phyloP scores from a whole-genome alignment of 108 stramenopile genomes.

The Cyclotella distinguenda region DNA sequence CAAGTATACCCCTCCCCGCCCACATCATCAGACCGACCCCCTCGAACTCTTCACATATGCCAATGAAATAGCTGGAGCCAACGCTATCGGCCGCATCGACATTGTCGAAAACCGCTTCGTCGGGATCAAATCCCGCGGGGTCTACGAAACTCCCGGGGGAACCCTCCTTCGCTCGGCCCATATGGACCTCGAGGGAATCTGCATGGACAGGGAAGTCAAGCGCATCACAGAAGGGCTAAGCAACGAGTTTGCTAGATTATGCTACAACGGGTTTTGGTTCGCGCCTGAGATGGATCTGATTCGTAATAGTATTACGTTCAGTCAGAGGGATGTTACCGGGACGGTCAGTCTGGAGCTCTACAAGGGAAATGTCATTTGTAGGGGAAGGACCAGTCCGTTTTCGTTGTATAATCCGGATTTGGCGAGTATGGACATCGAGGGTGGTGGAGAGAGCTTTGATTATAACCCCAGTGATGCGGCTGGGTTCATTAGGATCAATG shows the following conservation, averaged over 20 bases:
- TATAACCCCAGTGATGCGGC: constrained; percentile 97
- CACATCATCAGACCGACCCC: constrained; percentile 64
- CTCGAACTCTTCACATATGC: constrained; percentile 95
- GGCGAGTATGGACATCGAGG: constrained; percentile 98
- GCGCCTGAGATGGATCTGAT: constrained; percentile 99
- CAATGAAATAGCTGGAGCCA: constrained; percentile 95
- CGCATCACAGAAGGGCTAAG: constrained; percentile 92
- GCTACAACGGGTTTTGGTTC: constrained; percentile 99
- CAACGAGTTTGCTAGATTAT: constrained; percentile 91
- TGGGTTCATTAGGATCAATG: constrained; percentile 98
- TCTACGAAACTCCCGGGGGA: constrained; percentile 99
- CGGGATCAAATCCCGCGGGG: constrained; percentile 98
- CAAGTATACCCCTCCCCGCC: too few relatives aligned
- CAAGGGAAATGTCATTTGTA: constrained; percentile 93
- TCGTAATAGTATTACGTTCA: constrained; percentile 82
- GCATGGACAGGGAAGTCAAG: constrained; percentile 98
- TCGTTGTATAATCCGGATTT: constrained; percentile 96
- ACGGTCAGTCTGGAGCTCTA: constrained; percentile 88
- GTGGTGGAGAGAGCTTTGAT: constrained; percentile 94
- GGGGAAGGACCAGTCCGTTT: constrained; percentile 84
- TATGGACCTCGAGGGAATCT: constrained; percentile 94
- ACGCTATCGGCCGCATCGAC: constrained; percentile 97
- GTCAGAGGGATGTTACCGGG: constrained; percentile 92
- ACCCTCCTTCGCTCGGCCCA: constrained; percentile 94
- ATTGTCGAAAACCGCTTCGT: constrained; percentile 99